Evolutionary conservation across 108 stramenopile genomes (phyloP).

Genomic region (Parietichytrium sp.): DNA sequence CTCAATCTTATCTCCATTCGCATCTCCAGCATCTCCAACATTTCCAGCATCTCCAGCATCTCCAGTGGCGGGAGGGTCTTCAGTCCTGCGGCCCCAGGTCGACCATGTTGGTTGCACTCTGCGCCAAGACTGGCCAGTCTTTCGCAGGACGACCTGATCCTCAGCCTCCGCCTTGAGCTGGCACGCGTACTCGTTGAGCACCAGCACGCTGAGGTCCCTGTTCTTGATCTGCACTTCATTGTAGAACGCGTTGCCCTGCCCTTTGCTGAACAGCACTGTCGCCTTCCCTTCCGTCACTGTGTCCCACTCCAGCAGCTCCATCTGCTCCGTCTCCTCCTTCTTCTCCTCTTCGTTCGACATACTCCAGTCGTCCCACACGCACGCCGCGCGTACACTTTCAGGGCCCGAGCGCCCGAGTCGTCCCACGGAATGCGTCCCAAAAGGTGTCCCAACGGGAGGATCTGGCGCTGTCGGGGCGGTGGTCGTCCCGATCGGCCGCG

Average conservation of each 20-base stretch:
- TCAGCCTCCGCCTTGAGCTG: slow-evolving; percentile 57
- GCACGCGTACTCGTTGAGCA: slow-evolving; percentile 80
- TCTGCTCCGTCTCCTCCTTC: no score
- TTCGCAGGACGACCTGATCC: slow-evolving; percentile 42
- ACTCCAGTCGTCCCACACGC: no score
- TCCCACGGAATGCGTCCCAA: no score
- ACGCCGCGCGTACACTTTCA: no score
- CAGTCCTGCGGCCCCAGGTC: neutral
- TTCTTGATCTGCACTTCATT: slow-evolving; percentile 97
- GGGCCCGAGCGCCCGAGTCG: no score
- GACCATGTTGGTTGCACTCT: neutral
- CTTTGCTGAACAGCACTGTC: neutral
- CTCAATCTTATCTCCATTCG: slow-evolving; percentile 34
- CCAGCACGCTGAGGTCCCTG: slow-evolving; percentile 84
- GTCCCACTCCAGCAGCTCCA: no score
- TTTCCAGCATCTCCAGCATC: neutral
- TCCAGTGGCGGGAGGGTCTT: neutral
- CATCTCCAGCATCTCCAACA: slow-evolving; percentile 15
- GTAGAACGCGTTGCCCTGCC: slow-evolving; percentile 84
- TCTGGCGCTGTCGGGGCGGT: no score
- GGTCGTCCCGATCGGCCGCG: no score
- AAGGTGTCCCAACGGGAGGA: no score
- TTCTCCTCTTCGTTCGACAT: no score
- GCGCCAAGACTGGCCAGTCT: neutral
- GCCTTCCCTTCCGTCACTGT: neutral